Percentiles rank a stretch among this genome's conserved stretches.
Conservation (phyloP, 1,284 basidiomycete genomes). For the Moesziomyces globuligerus region DNA sequence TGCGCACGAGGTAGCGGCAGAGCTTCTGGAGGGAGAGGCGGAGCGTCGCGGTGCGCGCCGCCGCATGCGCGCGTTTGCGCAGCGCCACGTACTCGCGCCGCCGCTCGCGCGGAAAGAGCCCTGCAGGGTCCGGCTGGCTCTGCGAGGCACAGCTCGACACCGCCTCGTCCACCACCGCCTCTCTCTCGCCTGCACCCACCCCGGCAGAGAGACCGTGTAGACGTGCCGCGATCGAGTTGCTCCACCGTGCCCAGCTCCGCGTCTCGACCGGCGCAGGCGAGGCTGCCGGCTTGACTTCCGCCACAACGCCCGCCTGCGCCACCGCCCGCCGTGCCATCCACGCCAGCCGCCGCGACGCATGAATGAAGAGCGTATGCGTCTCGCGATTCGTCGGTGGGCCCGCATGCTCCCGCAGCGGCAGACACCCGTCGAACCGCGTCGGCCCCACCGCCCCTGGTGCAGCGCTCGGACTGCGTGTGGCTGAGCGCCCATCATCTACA, state of each 20-base stretch:
- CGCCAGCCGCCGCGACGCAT: conserved; percentile 10
- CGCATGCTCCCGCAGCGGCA: conserved; percentile 8
- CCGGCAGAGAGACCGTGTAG: background rate
- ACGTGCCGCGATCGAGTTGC: conserved; percentile 11
- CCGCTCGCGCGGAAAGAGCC: conserved; percentile 22
- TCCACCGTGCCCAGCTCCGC: conserved; percentile 21
- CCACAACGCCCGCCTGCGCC: background rate
- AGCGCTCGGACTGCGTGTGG: background rate
- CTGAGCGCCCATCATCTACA: no score
- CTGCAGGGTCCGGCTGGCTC: conserved; percentile 10
- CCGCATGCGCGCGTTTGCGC: conserved; percentile 15
- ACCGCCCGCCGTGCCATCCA: conserved; percentile 24
- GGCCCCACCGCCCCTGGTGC: background rate
- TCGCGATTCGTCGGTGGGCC: conserved; percentile 12
- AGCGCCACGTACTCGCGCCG: conserved; percentile 15
- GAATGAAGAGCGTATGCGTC: conserved; percentile 33
- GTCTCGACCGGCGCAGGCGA: background rate
- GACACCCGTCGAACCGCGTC: conserved; percentile 2
- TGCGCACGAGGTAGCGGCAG: conserved; percentile 12
- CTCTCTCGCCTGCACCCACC: background rate
- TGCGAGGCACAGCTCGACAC: background rate
- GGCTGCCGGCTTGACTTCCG: background rate
- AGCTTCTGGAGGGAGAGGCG: conserved; percentile 15
- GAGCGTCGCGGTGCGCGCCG: conserved; percentile 2
- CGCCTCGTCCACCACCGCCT: background rate